Base-by-base conservation (phyloP, 179 eudicot genomes). In the Camellia oleifera region DNA sequence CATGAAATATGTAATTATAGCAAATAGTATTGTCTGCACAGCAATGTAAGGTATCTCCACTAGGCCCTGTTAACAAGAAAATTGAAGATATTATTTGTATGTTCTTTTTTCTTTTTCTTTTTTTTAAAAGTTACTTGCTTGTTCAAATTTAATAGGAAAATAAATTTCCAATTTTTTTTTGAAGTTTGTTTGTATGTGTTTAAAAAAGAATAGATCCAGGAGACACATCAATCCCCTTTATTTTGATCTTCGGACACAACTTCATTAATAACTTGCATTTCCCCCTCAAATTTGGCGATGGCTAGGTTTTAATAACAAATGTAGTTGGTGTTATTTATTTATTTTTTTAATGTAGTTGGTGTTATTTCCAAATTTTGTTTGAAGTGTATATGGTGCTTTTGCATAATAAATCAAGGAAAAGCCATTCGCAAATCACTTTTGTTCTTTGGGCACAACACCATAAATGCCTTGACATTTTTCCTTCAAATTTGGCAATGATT, bases 41-140 rank as follows among this genome's bases (percentile, higher is more conserved):
- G 84, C 77, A 72, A 96, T 85, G 73, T 94, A 96, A 45, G 99
- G 99, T 75, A 96, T 75, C 86, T 96, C 99, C 74, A 92, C 92
- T 57, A 94, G 88, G 53, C 96, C 97, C 97, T 95, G 89, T 67
- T 57, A 56, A 72, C 69, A 81, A 61, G 64, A 81, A 79, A 67
- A 65, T 62, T 9, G 3, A 40, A 69, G 46, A 9, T 63, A 40
- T 26, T 52, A 5, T 60, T 46, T 15, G 15, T 57, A 3, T 9
- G 17, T 50, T 23, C 52, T 26, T 26, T 26, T 26, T 26, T 1
- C 0, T 26, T 26, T 26, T 0, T 1, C 0, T 26, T 26, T 26
- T 26, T 26, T 26, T 26, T 26, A 0, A 26, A 26, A 26, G 32
- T 26, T 26, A 26, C 60, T 46, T 15, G 15, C 64, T 3, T 9